These are phyloP conservation scores for Waitea zeae DNA, from an alignment of 1,284 basidiomycete genomes.

Conservation along the genomic window DNA sequence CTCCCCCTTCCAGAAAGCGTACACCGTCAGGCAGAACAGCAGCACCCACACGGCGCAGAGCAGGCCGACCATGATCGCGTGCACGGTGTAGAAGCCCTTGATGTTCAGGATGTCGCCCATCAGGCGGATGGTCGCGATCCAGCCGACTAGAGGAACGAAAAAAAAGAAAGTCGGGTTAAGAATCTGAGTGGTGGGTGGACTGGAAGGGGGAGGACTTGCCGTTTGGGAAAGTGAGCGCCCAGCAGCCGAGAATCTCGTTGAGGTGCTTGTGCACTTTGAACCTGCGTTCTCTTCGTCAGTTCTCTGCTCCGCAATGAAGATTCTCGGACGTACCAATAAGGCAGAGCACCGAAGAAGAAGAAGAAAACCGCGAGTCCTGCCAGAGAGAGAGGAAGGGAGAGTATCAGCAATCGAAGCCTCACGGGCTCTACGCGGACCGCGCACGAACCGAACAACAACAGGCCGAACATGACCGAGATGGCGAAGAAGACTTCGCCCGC, in stretches of 20 bases:
- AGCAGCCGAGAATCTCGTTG: conserved; percentile 30
- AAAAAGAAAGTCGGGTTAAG: neutral
- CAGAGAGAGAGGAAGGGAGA: too few relatives aligned
- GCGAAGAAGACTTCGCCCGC: conserved; percentile 33
- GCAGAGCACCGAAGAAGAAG: conserved; percentile 24
- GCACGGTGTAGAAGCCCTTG: conserved; percentile 13
- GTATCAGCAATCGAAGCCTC: too few relatives aligned
- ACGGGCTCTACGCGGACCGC: too few relatives aligned
- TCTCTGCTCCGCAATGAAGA: too few relatives aligned
- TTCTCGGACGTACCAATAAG: conserved; percentile 21
- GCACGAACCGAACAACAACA: conserved; percentile 29
- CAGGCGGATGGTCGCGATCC: conserved; percentile 19
- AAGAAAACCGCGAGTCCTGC: conserved; percentile 28
- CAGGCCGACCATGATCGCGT: conserved; percentile 13
- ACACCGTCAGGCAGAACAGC: conserved; percentile 15
- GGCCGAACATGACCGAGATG: conserved; percentile 18
- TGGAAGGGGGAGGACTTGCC: conserved; percentile 11
- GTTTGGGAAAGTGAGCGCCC: conserved; percentile 31
- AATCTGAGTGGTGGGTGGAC: neutral
- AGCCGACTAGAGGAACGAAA: conserved; percentile 17
- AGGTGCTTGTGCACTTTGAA: conserved; percentile 23
- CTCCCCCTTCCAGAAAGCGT: conserved; percentile 16
- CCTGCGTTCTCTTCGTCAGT: too few relatives aligned
- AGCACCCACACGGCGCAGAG: conserved; percentile 16
- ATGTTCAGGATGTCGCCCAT: conserved; percentile 17